Conservation (phyloP, 495 filamentous ascomycete species). For the Podospora fimiseda region DNA sequence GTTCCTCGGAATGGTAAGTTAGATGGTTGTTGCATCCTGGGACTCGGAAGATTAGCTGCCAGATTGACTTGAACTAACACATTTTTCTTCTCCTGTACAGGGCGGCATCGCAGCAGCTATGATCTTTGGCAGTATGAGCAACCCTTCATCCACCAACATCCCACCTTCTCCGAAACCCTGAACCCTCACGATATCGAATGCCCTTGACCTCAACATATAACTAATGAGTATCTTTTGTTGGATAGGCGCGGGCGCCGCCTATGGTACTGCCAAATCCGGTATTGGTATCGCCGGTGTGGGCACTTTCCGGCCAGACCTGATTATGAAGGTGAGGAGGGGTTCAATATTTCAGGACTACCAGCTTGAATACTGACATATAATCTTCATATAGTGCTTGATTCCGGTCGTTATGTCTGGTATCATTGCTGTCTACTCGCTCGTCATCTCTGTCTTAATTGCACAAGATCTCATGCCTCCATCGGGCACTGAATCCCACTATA, state of each 20-base stretch:
- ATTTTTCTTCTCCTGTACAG: slow-evolving; percentile 38
- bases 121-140: slow-evolving; percentile 80
- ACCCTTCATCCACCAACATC: slow-evolving; percentile 10
- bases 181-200: background rate
- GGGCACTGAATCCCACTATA: slow-evolving; percentile 51
- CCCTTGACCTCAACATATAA: slow-evolving; percentile 1
- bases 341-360: background rate
- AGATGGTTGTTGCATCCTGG: background rate
- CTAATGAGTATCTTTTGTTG: slow-evolving; percentile 19
- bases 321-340: slow-evolving; percentile 78
- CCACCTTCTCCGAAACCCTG: background rate
- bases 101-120: slow-evolving; percentile 87
- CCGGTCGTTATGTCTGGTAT: slow-evolving; percentile 99
- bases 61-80: background rate
- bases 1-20: slow-evolving; percentile 91
- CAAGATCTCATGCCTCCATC: slow-evolving; percentile 66
- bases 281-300: slow-evolving; percentile 95
- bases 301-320: slow-evolving; percentile 85
- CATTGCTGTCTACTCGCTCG: slow-evolving; percentile 94
- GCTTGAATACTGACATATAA: background rate
- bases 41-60: background rate
- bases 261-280: slow-evolving; percentile 94
- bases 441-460: slow-evolving; percentile 91
- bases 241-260: slow-evolving; percentile 83
- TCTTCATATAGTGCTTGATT: slow-evolving; percentile 62